Evolutionary conservation across 148 eudicot species (phyloP), one percentile per base, ranked within the genome.

Genomic region (Linanthus parryae): DNA sequence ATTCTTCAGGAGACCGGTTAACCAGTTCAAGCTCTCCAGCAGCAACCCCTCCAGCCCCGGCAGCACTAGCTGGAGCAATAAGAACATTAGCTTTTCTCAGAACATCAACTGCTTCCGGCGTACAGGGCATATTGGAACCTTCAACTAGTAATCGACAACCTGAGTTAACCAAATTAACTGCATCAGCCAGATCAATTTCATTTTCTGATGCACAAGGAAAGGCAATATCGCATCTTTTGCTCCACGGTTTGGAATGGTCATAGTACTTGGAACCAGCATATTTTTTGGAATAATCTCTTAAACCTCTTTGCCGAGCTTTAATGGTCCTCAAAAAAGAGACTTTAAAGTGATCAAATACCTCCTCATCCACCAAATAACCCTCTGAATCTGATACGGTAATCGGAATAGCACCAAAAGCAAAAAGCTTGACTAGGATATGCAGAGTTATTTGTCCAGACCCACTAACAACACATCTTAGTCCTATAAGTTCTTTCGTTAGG

Each of bases 31-130:
- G n/a, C n/a, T n/a, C n/a, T n/a, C n/a, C n/a, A n/a, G n/a, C n/a
- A n/a, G n/a, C 83, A 67, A 89, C 95, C 95, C 97, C 97, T 71
- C 91, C 95, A 25, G 74, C 86, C 70, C 97, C 97, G 50, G 91
- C 91, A 57, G 97, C 97, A 75, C 82, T 80, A 40, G 97, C 78
- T 57, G 97, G 97, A 56, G n/a, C n/a, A n/a, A n/a, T n/a, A n/a
- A n/a, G n/a, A n/a, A n/a, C n/a, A n/a, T n/a, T n/a, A n/a, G n/a
- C n/a, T n/a, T n/a, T n/a, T n/a, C n/a, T n/a, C n/a, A n/a, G n/a
- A n/a, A n/a, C n/a, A n/a, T n/a, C n/a, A 64, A 74, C 79, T 42
- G 97, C 97, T 69, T 85, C 97, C 50, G 88, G 85, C 13, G 83
- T 82, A 66, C 95, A 82, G 18, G 97, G 95, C 97, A 89, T 89